phyloP scores from a whole-genome alignment of 2,329 filamentous ascomycete species.

The Aspergillus sp. region DNA sequence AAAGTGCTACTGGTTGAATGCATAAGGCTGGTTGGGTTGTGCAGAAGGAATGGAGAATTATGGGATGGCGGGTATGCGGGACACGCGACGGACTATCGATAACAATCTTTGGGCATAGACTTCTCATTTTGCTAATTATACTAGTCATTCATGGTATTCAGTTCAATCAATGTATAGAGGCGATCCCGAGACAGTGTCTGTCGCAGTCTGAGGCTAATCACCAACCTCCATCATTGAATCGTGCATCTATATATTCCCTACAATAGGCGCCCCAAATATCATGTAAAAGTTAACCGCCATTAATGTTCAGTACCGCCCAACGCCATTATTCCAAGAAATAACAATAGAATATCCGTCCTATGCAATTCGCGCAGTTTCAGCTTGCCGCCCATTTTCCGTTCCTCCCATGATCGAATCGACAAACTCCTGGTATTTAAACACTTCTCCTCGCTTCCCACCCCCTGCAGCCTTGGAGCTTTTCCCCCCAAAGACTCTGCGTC shows the following conservation, averaged over 20 bases:
- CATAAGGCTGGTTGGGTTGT: background rate
- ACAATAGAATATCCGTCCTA: too few species aligned
- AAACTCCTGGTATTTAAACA: conserved; percentile 92
- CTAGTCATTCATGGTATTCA: too few species aligned
- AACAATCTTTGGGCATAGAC: background rate
- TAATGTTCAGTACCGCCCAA: too few species aligned
- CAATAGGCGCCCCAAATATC: too few species aligned
- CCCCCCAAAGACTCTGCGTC: conserved; percentile 71
- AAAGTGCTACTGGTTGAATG: background rate
- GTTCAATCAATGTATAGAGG: too few species aligned
- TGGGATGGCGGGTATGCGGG: background rate
- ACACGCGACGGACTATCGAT: background rate
- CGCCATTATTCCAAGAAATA: too few species aligned
- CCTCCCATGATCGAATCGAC: conserved; percentile 62
- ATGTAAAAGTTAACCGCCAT: too few species aligned
- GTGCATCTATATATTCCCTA: too few species aligned
- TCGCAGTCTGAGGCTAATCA: background rate
- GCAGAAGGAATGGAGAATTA: background rate
- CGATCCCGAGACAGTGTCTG: too few species aligned
- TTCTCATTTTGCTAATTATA: too few species aligned
- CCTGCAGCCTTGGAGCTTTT: conserved; percentile 29
- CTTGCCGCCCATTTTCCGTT: conserved; percentile 22
- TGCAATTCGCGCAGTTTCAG: conserved; percentile 1
- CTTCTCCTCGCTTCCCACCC: conserved; percentile 65
- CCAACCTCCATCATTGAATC: too few species aligned